Conservation (phyloP, 768 basidiomycete genomes). For the Agaricus sinodeliciosus region DNA sequence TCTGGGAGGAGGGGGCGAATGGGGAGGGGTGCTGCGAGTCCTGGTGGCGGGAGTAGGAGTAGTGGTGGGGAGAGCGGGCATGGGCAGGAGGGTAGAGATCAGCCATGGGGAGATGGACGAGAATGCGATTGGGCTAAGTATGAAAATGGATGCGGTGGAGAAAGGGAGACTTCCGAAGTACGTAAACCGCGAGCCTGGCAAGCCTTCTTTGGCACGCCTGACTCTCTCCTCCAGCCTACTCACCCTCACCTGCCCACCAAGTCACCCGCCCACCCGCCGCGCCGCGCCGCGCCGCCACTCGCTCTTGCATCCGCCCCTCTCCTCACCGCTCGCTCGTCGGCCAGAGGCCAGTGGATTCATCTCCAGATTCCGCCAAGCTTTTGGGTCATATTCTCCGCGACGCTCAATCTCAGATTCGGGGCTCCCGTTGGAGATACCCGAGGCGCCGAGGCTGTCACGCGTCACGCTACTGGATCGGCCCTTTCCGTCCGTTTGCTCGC, state of each 20-base stretch:
- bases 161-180: constrained; percentile 39
- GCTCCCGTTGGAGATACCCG: constrained; percentile 19
- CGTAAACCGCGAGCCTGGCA: constrained; percentile 25
- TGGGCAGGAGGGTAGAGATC: constrained; percentile 49
- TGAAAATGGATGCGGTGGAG: constrained; percentile 30
- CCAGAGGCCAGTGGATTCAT: constrained; percentile 1
- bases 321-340: not conserved
- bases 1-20: constrained; percentile 23
- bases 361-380: constrained; percentile 13
- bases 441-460: constrained; percentile 31
- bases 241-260: not conserved
- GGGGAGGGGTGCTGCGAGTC: constrained; percentile 15
- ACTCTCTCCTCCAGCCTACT: not conserved
- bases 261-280: not conserved
- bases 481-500: constrained; percentile 5
- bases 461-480: constrained; percentile 10
- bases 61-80: constrained; percentile 13
- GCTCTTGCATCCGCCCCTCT: not conserved
- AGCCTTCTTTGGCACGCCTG: constrained; percentile 18
- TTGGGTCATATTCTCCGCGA: constrained; percentile 12
- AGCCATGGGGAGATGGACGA: constrained; percentile 33
- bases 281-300: not conserved
- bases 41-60: constrained; percentile 15
- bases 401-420: constrained; percentile 14
- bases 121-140: constrained; percentile 9